Conservation (phyloP, 768 basidiomycete species). For the Hygrocybe punicea region DNA sequence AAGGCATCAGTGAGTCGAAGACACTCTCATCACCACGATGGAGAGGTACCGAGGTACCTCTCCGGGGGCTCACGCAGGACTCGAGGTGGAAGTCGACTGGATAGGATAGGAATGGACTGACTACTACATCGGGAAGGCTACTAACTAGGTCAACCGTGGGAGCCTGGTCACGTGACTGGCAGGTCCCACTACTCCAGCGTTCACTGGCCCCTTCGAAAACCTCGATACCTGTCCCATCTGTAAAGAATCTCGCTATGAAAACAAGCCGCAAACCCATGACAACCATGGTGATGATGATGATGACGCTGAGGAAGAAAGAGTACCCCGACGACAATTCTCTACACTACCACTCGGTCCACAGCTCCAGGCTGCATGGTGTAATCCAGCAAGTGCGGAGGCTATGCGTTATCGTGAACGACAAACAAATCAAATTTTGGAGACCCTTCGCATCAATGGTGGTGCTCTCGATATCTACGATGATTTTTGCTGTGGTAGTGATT, state of each 20-base stretch:
- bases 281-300: conserved; percentile 7
- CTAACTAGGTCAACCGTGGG: too few relatives aligned
- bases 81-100: too few relatives aligned
- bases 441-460: conserved; percentile 1
- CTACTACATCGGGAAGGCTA: too few relatives aligned
- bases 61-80: too few relatives aligned
- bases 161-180: too few relatives aligned
- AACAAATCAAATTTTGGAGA: conserved; percentile 9
- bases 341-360: conserved; percentile 41
- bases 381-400: conserved; percentile 14
- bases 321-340: conserved; percentile 26
- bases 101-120: too few relatives aligned
- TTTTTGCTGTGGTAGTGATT: conserved; percentile 26
- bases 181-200: too few relatives aligned
- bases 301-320: conserved; percentile 7
- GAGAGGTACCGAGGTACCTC: too few relatives aligned
- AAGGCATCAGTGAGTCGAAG: too few relatives aligned
- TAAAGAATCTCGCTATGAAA: conserved; percentile 19
- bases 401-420: conserved; percentile 23
- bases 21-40: too few relatives aligned
- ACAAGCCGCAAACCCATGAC: background rate
- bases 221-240: conserved; percentile 30
- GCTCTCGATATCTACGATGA: conserved; percentile 24
- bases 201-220: conserved; percentile 33
- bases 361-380: conserved; percentile 31